phyloP scores from a whole-genome alignment of 1,284 basidiomycete genomes.

The Heterobasidion parviporum region DNA sequence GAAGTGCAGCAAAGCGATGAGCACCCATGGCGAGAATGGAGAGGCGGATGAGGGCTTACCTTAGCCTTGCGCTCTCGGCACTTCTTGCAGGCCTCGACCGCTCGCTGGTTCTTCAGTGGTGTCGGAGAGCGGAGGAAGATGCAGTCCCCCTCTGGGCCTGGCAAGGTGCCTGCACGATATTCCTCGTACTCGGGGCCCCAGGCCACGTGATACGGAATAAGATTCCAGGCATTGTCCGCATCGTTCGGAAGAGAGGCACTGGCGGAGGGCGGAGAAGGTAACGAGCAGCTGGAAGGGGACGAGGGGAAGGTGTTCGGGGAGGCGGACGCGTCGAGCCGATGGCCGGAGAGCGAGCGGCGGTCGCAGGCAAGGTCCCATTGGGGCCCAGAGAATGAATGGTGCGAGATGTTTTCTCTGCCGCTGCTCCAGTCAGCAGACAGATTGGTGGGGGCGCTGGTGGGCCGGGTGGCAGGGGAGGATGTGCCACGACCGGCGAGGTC shows the following conservation, averaged over 20 bases:
- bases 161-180: conserved; percentile 29
- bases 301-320: not conserved
- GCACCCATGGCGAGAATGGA: too few relatives aligned
- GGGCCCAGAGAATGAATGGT: not conserved
- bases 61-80: conserved; percentile 39
- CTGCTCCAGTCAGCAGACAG: not conserved
- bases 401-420: not conserved
- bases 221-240: conserved; percentile 29
- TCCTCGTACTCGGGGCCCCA: conserved; percentile 31
- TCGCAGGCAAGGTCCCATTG: not conserved
- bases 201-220: conserved; percentile 33
- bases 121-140: conserved; percentile 34
- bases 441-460: not conserved
- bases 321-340: not conserved
- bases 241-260: conserved; percentile 5
- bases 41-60: conserved; percentile 16
- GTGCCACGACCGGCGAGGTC: not conserved
- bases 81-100: conserved; percentile 33
- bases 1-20: not conserved
- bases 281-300: not conserved
- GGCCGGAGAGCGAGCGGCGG: not conserved
- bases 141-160: conserved; percentile 31
- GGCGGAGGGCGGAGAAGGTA: not conserved
- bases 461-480: not conserved
- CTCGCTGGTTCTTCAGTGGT: conserved; percentile 30